phyloP scores from a whole-genome alignment of 1,284 basidiomycete species.

The Naganishia sp. region DNA sequence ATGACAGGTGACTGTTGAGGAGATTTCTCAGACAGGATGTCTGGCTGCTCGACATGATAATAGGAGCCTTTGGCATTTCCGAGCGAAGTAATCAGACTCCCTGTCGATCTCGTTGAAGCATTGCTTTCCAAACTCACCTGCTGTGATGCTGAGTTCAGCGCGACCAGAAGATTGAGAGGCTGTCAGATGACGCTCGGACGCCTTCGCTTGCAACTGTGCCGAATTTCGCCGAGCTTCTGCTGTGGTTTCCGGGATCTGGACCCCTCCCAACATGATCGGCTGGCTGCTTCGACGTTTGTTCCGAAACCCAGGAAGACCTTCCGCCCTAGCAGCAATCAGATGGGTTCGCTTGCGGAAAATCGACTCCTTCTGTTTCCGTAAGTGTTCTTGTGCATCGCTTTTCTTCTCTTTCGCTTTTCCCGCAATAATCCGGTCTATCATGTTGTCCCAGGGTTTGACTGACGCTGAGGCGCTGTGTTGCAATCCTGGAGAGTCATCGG shows the following conservation, averaged over 20 bases:
- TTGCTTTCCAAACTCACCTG: no score
- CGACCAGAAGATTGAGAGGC: neutral
- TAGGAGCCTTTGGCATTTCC: neutral
- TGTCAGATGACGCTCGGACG: neutral
- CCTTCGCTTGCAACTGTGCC: neutral
- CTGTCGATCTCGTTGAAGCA: no score
- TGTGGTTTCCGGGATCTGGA: neutral
- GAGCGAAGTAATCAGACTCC: no score
- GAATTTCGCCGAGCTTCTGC: neutral
- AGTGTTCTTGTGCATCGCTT: neutral
- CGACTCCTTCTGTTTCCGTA: slow-evolving; percentile 10
- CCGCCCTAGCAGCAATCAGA: neutral
- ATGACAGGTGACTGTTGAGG: slow-evolving; percentile 1
- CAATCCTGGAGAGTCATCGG: neutral
- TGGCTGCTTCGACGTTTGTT: neutral
- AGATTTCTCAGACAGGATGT: neutral
- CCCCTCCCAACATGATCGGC: neutral
- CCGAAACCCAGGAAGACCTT: neutral
- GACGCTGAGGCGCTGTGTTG: neutral
- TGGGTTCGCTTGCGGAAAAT: neutral
- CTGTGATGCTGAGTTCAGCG: no score
- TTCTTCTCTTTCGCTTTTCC: slow-evolving; percentile 20
- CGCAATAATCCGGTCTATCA: slow-evolving; percentile 13
- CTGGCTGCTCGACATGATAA: slow-evolving; percentile 15
- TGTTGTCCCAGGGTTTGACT: neutral